Evolutionary conservation across 495 filamentous ascomycete species (phyloP), one percentile per base, ranked within the genome.

Genomic region (Penicillium psychrofluorescens): DNA sequence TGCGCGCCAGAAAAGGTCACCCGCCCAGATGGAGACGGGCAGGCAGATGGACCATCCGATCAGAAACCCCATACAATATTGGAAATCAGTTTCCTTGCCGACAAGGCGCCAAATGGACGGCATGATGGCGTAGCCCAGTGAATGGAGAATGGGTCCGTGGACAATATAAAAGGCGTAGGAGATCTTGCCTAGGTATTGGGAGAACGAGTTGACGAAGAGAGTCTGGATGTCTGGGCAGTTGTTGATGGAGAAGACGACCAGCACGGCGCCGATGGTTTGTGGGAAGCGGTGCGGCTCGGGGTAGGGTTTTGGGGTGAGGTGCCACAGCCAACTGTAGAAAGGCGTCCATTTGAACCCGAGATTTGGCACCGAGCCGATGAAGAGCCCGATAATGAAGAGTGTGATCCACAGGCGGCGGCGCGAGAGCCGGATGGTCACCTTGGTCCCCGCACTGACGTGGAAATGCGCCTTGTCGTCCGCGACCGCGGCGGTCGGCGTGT

Each of bases 91-190:
- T 43, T 74, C 64, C 37, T 73, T 67, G 35, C 77, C 80, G 0
- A 71, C 67, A n/a, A 77, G 36, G 4, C 58, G 58, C 70, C 77
- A 79, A 45, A 80, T 71, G 29, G 66, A 72, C 29, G 67, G 63
- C 59, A 80, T 64, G 38, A 80, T 53, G 0, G 59, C 52, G 40
- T 69, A 71, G 30, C 74, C 72, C 40, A 76, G 62, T 0, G 70
- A 63, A 40, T 67, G 68, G 2, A 80, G 63, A 13, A 80, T 71
- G 2, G 77, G 77, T 6, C 78, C 79, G 47, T 85, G 81, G 11
- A 84, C 74, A 35, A 85, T 70, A 43, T 85, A 85, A 12, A 85
- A 74, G 9, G 77, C 68, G 50, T 71, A 85, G 0, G 78, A 82
- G 36, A 85, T 70, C 16, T 75, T 70, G 33, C 79, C 81, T 11